Base-by-base conservation (phyloP, 768 basidiomycete genomes). In the Leccinellum rugosiceps region DNA sequence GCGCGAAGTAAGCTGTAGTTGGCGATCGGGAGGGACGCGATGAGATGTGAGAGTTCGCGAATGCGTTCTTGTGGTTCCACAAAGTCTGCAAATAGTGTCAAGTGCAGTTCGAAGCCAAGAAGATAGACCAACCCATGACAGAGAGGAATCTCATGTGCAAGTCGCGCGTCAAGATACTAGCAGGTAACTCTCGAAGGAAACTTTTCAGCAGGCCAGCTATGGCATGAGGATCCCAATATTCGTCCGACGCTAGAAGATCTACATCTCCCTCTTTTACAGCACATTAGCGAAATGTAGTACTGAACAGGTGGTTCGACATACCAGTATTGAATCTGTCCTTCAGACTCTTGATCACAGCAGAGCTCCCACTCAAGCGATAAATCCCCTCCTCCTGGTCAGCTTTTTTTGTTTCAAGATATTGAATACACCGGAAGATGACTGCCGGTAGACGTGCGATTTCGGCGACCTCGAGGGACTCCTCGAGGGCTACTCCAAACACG, bases 321-420 rank as follows among this genome's bases (percentile, higher is more conserved):
- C 94, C 93, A 59, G 77, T 71, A 68, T 99, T 98, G 76, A 98
- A 99, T 58, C 87, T 84, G 69, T 98, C 97, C 68, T 89, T 93
- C 45, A 99, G 78, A 52, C 78, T 84, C 77, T 97, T 97, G 77
- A 98, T 94, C 56, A 96, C 94, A 32, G 94, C 90, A 61, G 93
- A 92, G 71, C 92, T 94, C 23, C 95, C 95, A 68, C 90, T 94
- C 58, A 99, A 76, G 58, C 97, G 86, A 75, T 98, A 99, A 58
- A 99, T 96, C 32, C 97, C 97, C 74, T 99, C 97, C 68, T 99
- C 97, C 63, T 91, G 86, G 59, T 98, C 92, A 21, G 97, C 96
- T 70, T 91, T 83, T 77, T 95, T 95, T 19, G 85, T 83, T 76
- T 98, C 93, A 55, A 99, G 78, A 74, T 96, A 99, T 68, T 97